These are phyloP conservation scores for Cladophialophora chaetospira DNA, from an alignment of 2,329 filamentous ascomycete genomes.

Conservation along the genomic window DNA sequence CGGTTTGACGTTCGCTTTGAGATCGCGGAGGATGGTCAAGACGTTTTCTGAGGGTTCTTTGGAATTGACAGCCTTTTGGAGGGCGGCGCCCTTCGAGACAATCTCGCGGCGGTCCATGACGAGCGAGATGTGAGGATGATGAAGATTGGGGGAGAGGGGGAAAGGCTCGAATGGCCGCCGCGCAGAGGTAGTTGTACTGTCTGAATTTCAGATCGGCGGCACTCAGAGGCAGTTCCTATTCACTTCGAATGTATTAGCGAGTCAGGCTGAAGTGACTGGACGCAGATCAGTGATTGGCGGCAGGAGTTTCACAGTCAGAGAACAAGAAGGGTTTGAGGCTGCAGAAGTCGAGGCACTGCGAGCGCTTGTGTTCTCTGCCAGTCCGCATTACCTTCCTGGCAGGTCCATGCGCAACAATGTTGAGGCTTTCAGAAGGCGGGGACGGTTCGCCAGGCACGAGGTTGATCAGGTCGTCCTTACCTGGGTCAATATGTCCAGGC, in stretches of 20 bases:
- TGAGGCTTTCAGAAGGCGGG: conserved; percentile 8
- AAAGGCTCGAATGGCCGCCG: neutral
- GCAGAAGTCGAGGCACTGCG: neutral
- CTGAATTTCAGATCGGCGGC: neutral
- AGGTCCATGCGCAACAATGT: neutral
- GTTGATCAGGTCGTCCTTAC: conserved; percentile 6
- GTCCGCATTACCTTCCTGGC: neutral
- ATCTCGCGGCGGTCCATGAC: conserved; percentile 82
- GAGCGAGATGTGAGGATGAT: conserved; percentile 10
- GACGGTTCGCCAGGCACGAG: neutral
- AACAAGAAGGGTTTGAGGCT: neutral
- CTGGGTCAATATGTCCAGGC: conserved; percentile 1
- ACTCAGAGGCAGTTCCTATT: neutral
- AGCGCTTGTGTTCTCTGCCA: neutral
- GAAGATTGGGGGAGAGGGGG: neutral
- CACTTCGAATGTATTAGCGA: neutral
- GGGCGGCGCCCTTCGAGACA: conserved; percentile 71
- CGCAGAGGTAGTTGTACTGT: neutral
- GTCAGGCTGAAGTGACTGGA: conserved; percentile 1
- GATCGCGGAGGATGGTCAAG: conserved; percentile 71
- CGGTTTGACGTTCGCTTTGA: conserved; percentile 78
- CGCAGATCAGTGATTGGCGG: neutral
- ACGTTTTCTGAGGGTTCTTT: conserved; percentile 75
- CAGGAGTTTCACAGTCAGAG: neutral
- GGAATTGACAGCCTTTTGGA: conserved; percentile 74